A percentile compares a stretch with the other conserved stretches of the same genome.
phyloP scores from a whole-genome alignment of 805 yeast genomes.

The Nakazawaea populi region DNA sequence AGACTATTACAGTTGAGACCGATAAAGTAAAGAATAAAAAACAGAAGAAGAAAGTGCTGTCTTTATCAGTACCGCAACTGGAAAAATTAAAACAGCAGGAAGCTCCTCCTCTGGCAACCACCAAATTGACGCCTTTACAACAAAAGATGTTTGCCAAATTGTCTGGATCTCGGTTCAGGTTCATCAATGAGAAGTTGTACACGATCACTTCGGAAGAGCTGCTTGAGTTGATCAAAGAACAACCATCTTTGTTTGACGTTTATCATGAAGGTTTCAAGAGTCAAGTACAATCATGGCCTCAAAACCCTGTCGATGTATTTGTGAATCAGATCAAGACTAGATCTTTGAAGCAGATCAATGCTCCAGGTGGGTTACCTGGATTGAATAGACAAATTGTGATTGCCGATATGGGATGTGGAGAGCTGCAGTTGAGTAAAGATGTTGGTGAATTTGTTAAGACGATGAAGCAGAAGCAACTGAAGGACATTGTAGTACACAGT shows the following conservation, averaged over 20 bases:
- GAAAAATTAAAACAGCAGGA: too few species aligned
- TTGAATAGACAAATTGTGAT: constrained; percentile 60
- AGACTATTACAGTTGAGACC: too few species aligned
- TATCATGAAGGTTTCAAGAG: constrained; percentile 93
- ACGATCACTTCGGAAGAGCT: constrained; percentile 81
- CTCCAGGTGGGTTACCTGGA: constrained; percentile 96
- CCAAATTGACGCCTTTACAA: constrained; percentile 77
- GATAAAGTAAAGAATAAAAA: not conserved
- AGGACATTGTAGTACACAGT: constrained; percentile 66
- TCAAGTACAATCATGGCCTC: constrained; percentile 97
- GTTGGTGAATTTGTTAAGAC: constrained; percentile 43
- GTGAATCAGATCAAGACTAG: constrained; percentile 62
- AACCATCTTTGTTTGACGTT: constrained; percentile 87
- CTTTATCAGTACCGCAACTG: not conserved
- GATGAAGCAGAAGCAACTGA: constrained; percentile 27
- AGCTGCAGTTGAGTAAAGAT: constrained; percentile 79
- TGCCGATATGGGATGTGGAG: constrained; percentile 99
- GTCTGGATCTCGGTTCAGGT: constrained; percentile 91
- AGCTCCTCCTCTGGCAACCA: constrained; percentile 14
- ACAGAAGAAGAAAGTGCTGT: not conserved
- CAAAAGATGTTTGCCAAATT: constrained; percentile 93
- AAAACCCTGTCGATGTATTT: constrained; percentile 93
- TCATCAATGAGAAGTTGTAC: constrained; percentile 97
- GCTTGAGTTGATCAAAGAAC: constrained; percentile 60
- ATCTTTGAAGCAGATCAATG: constrained; percentile 65